Conservation (phyloP, 177 flowering plant genomes). For the Tripterygium wilfordii region DNA sequence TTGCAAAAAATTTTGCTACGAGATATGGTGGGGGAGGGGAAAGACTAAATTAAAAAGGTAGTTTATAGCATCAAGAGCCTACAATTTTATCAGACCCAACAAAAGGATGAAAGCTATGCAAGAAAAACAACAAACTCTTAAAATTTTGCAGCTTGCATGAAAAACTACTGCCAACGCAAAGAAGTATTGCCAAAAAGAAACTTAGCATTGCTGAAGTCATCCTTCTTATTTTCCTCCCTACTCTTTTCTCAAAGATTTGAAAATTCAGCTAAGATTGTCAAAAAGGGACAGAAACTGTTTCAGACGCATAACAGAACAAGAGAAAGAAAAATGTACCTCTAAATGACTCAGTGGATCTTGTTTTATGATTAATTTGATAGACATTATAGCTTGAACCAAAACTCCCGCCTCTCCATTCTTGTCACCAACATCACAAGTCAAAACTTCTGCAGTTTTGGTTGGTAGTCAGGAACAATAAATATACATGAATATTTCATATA, state of each 20-base stretch:
- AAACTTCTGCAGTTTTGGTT: conserved; percentile 42
- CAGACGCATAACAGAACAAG: conserved; percentile 1
- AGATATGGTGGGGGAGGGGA: no score
- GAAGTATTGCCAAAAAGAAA: no score
- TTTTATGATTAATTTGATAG: conserved; percentile 67
- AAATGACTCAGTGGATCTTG: conserved; percentile 67
- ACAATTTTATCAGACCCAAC: no score
- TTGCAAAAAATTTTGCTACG: no score
- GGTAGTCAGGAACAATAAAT: conserved; percentile 4
- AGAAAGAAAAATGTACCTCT: conserved; percentile 41
- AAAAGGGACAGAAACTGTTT: background rate
- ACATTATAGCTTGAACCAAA: conserved; percentile 72
- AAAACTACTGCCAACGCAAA: no score
- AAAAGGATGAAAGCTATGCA: no score
- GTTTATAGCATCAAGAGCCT: no score
- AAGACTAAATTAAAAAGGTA: no score
- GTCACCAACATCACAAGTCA: conserved; percentile 22
- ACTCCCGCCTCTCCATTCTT: conserved; percentile 59
- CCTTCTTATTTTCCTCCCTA: no score
- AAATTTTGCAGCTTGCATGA: no score
- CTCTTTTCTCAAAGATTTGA: background rate
- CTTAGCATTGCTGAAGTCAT: no score
- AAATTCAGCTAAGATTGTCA: conserved; percentile 2
- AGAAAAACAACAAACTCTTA: no score
- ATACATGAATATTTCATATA: background rate